Evolutionary conservation across 2,329 filamentous ascomycete genomes (phyloP).

Genomic region (Zelopaecilomyces penicillatus): DNA sequence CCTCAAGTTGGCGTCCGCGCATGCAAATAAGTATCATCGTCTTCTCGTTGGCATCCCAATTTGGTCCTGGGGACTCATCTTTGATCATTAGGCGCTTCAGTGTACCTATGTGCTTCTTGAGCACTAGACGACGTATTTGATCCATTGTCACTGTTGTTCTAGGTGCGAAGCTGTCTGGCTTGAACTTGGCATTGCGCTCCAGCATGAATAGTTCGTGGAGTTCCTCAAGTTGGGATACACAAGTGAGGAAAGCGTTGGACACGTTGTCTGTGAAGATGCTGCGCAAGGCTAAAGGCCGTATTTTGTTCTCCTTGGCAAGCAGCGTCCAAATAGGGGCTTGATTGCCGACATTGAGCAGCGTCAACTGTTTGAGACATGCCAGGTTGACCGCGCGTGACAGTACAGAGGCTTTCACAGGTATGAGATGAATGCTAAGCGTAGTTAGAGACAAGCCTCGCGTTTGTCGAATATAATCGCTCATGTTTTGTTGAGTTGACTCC

Average conservation of each 20-base stretch:
- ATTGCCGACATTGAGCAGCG: constrained; percentile 54
- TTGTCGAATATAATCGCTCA: constrained; percentile 46
- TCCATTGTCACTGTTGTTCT: constrained; percentile 43
- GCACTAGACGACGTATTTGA: constrained; percentile 48
- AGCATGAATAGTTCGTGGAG: constrained; percentile 53
- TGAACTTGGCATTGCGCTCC: constrained; percentile 43
- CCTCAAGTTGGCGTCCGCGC: constrained; percentile 40
- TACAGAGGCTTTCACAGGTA: constrained; percentile 52
- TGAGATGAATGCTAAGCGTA: constrained; percentile 46
- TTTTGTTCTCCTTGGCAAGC: constrained; percentile 45
- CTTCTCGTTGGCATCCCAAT: constrained; percentile 52
- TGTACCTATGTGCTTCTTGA: constrained; percentile 48
- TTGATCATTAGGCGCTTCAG: constrained; percentile 52
- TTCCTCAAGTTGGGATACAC: constrained; percentile 42
- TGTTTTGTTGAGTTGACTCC: constrained; percentile 18
- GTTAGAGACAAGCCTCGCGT: constrained; percentile 51
- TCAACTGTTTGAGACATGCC: constrained; percentile 45
- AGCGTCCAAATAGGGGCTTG: constrained; percentile 53
- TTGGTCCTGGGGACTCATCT: constrained; percentile 38
- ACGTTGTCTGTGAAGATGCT: constrained; percentile 59
- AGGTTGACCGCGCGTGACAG: constrained; percentile 50
- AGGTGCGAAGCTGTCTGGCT: constrained; percentile 44
- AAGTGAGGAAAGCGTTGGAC: constrained; percentile 43
- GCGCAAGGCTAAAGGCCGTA: constrained; percentile 41
- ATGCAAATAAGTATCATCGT: constrained; percentile 45